Evolutionary conservation across 2,329 filamentous ascomycete species (phyloP).

Genomic region (Ceratocystis smalleyi): DNA sequence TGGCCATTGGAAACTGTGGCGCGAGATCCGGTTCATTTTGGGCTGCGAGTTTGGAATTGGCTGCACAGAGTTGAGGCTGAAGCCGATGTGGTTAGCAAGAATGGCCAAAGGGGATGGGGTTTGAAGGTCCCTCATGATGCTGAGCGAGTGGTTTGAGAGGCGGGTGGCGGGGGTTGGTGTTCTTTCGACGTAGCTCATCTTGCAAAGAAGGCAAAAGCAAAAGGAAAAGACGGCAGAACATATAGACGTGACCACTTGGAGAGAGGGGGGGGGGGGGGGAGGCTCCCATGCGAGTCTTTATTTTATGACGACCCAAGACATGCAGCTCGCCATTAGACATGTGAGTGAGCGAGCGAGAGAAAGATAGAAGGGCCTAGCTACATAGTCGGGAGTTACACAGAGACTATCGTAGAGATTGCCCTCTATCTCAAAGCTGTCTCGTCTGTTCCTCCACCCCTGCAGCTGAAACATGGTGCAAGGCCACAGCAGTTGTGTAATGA

Average conservation of each 20-base stretch:
- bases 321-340: constrained; percentile 2
- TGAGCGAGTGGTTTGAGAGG: neutral
- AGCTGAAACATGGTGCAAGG: constrained; percentile 7
- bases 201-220: neutral
- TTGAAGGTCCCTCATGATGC: neutral
- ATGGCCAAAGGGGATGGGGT: constrained; percentile 3
- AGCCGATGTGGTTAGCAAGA: constrained; percentile 9
- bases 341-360: neutral
- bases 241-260: neutral
- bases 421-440: neutral
- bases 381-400: neutral
- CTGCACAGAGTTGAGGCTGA: constrained; percentile 8
- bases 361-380: neutral
- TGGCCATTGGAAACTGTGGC: constrained; percentile 17
- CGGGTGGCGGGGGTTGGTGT: neutral
- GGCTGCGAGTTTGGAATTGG: constrained; percentile 1
- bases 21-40: constrained; percentile 5
- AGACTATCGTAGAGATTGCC: neutral
- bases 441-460: constrained; percentile 5
- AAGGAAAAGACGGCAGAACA: neutral
- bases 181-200: neutral
- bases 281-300: neutral
- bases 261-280: neutral
- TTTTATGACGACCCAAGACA: neutral
- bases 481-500: neutral